Evolutionary conservation across 2,329 filamentous ascomycete species (phyloP).

Genomic region (Apiospora aurea): DNA sequence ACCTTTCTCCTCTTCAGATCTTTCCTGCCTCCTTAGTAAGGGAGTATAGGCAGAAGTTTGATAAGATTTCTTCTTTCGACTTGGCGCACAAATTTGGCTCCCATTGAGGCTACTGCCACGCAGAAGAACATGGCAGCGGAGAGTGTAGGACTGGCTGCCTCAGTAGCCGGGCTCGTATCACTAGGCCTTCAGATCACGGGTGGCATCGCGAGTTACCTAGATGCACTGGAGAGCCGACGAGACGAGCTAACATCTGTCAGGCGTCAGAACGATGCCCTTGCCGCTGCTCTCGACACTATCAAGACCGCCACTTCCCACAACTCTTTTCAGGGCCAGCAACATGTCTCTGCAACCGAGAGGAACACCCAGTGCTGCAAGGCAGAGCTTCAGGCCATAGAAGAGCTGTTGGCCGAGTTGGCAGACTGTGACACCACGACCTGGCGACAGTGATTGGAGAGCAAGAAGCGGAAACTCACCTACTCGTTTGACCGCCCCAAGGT

Average conservation of each 20-base stretch:
- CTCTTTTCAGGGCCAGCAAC: neutral
- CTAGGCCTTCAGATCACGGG: constrained; percentile 23
- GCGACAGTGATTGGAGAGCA: constrained; percentile 22
- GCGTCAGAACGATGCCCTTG: constrained; percentile 23
- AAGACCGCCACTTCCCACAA: neutral
- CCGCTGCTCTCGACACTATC: constrained; percentile 7
- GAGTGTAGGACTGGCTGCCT: constrained; percentile 24
- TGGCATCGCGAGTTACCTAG: constrained; percentile 23
- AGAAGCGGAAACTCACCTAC: constrained; percentile 25
- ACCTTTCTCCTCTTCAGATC: too few species aligned
- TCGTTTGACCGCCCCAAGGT: constrained; percentile 22
- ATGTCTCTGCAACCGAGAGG: neutral
- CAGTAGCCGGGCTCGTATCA: constrained; percentile 26
- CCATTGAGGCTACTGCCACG: too few species aligned
- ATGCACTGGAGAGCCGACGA: constrained; percentile 20
- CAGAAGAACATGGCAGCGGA: constrained; percentile 8
- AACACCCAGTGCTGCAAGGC: constrained; percentile 22
- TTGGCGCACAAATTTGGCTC: too few species aligned
- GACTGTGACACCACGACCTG: constrained; percentile 22
- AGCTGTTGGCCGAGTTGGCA: constrained; percentile 19
- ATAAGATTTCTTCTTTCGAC: too few species aligned
- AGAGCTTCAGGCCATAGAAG: constrained; percentile 22
- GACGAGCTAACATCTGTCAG: constrained; percentile 23
- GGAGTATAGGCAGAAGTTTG: too few species aligned
- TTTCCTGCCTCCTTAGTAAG: too few species aligned